A percentile compares a stretch with the other conserved stretches of the same genome.
These are phyloP conservation scores for Calendula officinalis DNA, from an alignment of 129 eudicot species.

Conservation along the genomic window DNA sequence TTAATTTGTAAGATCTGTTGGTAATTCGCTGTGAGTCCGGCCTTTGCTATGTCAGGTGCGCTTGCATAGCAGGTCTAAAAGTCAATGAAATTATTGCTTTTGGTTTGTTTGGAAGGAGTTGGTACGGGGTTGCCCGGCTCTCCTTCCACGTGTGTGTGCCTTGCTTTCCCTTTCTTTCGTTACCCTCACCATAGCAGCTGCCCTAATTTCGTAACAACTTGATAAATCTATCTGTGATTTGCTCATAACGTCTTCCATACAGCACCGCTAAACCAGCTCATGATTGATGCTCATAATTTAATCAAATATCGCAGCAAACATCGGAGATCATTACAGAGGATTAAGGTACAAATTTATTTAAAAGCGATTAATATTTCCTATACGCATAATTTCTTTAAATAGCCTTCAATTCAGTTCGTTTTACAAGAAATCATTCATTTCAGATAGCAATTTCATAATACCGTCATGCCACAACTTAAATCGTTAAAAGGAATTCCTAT, in stretches of 20 bases:
- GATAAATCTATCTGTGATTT: neutral
- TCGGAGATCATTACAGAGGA: constrained; percentile 4
- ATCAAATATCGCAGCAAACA: neutral
- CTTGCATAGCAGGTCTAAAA: constrained; percentile 94
- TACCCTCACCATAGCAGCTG: constrained; percentile 5
- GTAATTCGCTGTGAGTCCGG: constrained; percentile 33
- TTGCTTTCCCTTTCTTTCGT: neutral
- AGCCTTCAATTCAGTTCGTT: no score
- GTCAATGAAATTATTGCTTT: constrained; percentile 38
- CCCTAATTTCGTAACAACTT: neutral
- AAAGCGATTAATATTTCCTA: neutral
- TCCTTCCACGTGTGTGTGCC: constrained; percentile 47
- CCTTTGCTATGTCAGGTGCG: constrained; percentile 99
- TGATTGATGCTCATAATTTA: neutral
- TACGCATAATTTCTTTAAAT: neutral
- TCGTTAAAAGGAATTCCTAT: no score
- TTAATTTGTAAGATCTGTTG: constrained; percentile 27
- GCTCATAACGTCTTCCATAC: neutral
- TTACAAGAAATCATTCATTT: no score
- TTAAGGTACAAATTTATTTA: constrained; percentile 19
- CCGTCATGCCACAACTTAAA: no score
- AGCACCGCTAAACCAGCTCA: neutral
- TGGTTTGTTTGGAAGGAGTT: constrained; percentile 56
- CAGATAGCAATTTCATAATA: no score
- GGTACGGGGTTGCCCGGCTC: constrained; percentile 87